Base-by-base conservation (phyloP, 2,329 filamentous ascomycete species). In the Sclerotiophoma versabilis region DNA sequence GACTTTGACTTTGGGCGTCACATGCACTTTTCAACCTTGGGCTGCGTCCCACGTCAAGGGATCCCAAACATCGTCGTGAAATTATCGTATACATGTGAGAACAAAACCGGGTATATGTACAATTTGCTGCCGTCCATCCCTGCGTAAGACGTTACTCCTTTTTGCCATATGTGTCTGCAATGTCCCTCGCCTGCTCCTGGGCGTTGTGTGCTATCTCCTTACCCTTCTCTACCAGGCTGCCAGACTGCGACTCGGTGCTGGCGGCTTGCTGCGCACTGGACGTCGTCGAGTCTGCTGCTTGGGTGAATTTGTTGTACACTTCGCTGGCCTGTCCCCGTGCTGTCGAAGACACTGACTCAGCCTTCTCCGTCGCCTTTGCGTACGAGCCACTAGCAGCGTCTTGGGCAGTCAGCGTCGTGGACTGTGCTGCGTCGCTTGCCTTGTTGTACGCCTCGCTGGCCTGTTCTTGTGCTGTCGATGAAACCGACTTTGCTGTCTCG, bases 171-270 rank as follows among this genome's bases (percentile, higher is more conserved):
- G 33, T 32, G 25, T 54, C 33, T 22, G 33, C 41, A 19, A 36
- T 52, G 17, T 70, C 64, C 27, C 62, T 60, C 11, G 58, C 52
- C 27, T 60, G 61, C 47, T 63, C 51, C 22, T 53, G 43, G 14
- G 57, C 57, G 8, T 57, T 54, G 17, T 36, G 37, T 10, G 57
- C 57, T 1, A 57, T 45, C 19, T 53, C 64, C 38, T 67, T 66
- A 20, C 66, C 65, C 37, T 64, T 65, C 46, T 69, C 66, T 6
- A 71, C 32, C 25, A 66, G 39, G 12, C 62, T 39, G 17, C 38
- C 36, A 11, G 58, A 54, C 11, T 56, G 45, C 25, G 56, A 54
- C 20, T 43, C 57, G 25, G 22, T 33, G 10, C 29, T 25, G 19
- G 45, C 47, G 10, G 49, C 59, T 30, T 45, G 44, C 33, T 54